Percentiles rank a stretch among this genome's conserved stretches.
These are phyloP conservation scores for Plantago elongata DNA, from an alignment of 257 asterid species.

Conservation along the genomic window DNA sequence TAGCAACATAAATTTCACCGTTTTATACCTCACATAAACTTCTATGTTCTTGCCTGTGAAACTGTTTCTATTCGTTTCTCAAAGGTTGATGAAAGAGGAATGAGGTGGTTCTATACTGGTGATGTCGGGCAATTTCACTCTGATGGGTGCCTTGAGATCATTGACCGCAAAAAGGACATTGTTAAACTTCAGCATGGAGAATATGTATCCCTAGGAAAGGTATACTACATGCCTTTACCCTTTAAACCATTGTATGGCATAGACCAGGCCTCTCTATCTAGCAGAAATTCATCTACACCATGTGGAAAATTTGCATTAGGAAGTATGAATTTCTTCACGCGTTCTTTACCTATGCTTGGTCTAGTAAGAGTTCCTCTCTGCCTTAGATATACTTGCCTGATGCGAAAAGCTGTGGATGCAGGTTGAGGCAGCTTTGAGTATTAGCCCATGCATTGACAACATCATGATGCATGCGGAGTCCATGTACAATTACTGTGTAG, in stretches of 20 bases:
- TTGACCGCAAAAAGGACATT: conserved; percentile 93
- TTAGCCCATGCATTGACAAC: conserved; percentile 70
- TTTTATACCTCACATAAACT: conserved; percentile 1
- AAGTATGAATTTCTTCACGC: not conserved
- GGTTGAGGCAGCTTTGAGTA: conserved; percentile 80
- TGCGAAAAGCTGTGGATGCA: conserved; percentile 27
- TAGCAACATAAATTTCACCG: conserved; percentile 21
- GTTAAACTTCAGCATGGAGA: conserved; percentile 98
- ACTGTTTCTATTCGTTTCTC: conserved; percentile 8
- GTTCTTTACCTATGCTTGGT: not conserved
- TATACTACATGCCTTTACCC: conserved; percentile 7
- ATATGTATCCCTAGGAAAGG: conserved; percentile 97
- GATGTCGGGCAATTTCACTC: conserved; percentile 84
- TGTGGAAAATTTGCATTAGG: not conserved
- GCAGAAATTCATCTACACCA: no score
- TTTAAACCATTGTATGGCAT: no score
- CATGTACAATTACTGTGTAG: conserved; percentile 76
- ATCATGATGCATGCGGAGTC: conserved; percentile 93
- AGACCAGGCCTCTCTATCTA: no score
- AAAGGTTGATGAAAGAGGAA: conserved; percentile 82
- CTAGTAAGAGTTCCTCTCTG: not conserved
- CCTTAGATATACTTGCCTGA: conserved; percentile 4
- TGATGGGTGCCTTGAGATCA: conserved; percentile 93
- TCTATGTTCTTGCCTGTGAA: not conserved
- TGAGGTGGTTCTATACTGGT: conserved; percentile 92